phyloP scores from a whole-genome alignment of 1,284 basidiomycete genomes.

The Vanrija sp. region DNA sequence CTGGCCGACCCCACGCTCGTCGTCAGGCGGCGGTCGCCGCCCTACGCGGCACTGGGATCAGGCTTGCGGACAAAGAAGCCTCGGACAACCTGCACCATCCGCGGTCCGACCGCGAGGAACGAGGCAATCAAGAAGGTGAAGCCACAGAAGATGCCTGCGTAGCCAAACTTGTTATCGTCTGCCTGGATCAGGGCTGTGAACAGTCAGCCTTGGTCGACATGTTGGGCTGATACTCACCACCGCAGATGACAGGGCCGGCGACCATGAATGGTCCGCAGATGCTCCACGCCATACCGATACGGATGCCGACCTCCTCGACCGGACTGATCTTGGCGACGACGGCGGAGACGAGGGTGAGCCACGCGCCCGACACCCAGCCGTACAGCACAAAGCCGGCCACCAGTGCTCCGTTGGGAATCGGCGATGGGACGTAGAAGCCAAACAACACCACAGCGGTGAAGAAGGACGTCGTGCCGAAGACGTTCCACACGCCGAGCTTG shows the following conservation, averaged over 20 bases:
- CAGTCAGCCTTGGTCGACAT: slow-evolving; percentile 3
- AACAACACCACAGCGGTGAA: slow-evolving; percentile 28
- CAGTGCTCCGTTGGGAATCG: slow-evolving; percentile 25
- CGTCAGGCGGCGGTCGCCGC: too few species aligned
- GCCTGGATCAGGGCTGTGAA: slow-evolving; percentile 22
- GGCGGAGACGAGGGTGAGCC: slow-evolving; percentile 41
- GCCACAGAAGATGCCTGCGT: slow-evolving; percentile 37
- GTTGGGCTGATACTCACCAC: slow-evolving; percentile 21
- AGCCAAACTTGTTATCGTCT: slow-evolving; percentile 24
- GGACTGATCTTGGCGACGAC: slow-evolving; percentile 39
- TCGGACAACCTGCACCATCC: slow-evolving; percentile 10
- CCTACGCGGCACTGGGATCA: too few species aligned
- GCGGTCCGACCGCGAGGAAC: slow-evolving; percentile 25
- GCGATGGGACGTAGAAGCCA: slow-evolving; percentile 28
- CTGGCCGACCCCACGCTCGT: too few species aligned
- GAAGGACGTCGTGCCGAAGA: slow-evolving; percentile 30
- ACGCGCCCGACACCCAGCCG: slow-evolving; percentile 36
- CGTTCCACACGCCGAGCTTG: slow-evolving; percentile 38
- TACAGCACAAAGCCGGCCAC: slow-evolving; percentile 38
- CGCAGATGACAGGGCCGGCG: slow-evolving; percentile 38
- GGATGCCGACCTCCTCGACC: slow-evolving; percentile 40
- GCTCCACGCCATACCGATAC: slow-evolving; percentile 45
- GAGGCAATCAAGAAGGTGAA: slow-evolving; percentile 27
- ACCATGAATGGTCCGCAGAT: slow-evolving; percentile 29
- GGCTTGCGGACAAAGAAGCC: too few species aligned